These are phyloP conservation scores for Penicillium canariense DNA, from an alignment of 495 filamentous ascomycete species.

Conservation along the genomic window DNA sequence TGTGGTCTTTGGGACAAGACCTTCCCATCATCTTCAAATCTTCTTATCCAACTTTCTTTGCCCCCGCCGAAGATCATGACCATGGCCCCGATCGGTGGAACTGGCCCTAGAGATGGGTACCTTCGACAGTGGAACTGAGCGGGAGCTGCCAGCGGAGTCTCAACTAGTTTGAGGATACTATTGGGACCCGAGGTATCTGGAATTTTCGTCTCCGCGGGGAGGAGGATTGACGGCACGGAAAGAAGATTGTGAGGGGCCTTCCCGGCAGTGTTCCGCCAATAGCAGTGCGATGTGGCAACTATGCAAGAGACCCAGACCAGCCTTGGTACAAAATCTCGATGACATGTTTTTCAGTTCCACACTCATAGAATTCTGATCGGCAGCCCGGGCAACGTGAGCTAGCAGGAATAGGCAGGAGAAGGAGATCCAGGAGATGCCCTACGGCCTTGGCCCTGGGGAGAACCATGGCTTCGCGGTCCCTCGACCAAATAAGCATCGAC, in stretches of 20 bases:
- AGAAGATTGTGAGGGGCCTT: neutral
- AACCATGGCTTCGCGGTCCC: constrained; percentile 1
- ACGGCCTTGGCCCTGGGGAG: neutral
- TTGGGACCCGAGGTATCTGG: neutral
- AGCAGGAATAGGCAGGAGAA: constrained; percentile 12
- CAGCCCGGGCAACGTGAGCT: neutral
- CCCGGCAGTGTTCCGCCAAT: neutral
- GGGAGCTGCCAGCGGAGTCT: neutral
- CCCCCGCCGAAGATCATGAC: neutral
- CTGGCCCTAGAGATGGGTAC: neutral
- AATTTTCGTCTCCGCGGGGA: neutral
- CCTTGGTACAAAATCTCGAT: constrained; percentile 1
- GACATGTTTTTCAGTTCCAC: neutral
- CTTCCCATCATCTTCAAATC: neutral
- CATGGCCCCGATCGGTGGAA: neutral
- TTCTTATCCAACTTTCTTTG: neutral
- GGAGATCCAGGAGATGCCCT: neutral
- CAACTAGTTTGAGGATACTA: neutral
- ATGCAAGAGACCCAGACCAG: neutral
- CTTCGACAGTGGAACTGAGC: neutral
- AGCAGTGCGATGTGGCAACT: neutral
- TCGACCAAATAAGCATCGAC: neutral
- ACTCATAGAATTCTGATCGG: constrained; percentile 3
- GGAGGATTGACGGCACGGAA: neutral
- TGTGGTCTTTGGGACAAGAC: neutral